These are phyloP conservation scores for Neonectria faginata DNA, from an alignment of 2,329 filamentous ascomycete genomes.

Conservation along the genomic window DNA sequence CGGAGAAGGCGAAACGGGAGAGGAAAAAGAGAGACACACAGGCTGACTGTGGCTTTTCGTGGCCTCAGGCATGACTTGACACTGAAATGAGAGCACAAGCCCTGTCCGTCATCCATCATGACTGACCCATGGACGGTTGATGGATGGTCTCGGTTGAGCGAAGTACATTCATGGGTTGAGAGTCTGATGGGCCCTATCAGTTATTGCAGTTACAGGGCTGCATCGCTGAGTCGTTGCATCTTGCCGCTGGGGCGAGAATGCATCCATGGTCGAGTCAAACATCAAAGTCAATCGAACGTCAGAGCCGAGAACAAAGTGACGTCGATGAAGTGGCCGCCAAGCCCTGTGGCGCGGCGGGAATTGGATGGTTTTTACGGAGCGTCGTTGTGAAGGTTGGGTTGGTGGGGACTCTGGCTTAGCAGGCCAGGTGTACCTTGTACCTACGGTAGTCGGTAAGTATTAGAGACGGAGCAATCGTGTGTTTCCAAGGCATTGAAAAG, in stretches of 20 bases:
- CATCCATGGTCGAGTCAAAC: not conserved
- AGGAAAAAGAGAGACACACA: not conserved
- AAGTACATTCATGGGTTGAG: not conserved
- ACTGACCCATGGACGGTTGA: not conserved
- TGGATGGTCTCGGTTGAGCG: not conserved
- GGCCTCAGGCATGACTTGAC: not conserved
- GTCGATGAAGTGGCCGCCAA: slow-evolving; percentile 6
- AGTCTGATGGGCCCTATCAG: no score
- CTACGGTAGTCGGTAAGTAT: not conserved
- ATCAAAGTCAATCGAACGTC: no score
- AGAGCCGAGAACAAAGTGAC: slow-evolving; percentile 2
- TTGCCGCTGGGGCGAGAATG: not conserved
- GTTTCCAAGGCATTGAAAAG: not conserved
- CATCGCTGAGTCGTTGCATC: not conserved
- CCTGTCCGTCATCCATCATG: not conserved
- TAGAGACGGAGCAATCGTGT: not conserved
- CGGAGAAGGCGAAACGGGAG: not conserved
- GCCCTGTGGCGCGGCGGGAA: slow-evolving; percentile 10
- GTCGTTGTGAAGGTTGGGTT: not conserved
- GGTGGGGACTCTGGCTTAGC: slow-evolving; percentile 11
- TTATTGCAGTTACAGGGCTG: not conserved
- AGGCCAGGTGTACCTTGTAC: slow-evolving; percentile 1
- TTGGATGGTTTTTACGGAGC: slow-evolving; percentile 18
- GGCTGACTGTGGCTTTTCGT: not conserved
- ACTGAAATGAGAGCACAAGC: not conserved